Evolutionary conservation across 2,329 filamentous ascomycete species (phyloP).

Genomic region (Ascochyta pisi): DNA sequence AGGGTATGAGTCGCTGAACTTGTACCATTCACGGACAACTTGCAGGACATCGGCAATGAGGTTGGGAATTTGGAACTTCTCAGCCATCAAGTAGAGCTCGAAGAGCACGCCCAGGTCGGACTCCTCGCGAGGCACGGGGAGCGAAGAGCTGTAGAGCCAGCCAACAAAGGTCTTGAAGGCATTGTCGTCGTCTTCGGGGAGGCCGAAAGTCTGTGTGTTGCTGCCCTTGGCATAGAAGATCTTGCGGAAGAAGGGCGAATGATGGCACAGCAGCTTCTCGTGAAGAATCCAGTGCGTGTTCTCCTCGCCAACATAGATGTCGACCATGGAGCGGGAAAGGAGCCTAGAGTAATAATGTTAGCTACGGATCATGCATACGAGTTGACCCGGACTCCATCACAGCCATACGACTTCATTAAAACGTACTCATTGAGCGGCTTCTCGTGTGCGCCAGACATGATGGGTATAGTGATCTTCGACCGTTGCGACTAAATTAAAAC

Average conservation of each 20-base stretch:
- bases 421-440: constrained; percentile 47
- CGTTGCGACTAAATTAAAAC: constrained; percentile 27
- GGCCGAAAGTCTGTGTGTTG: constrained; percentile 52
- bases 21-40: constrained; percentile 59
- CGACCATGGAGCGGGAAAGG: constrained; percentile 61
- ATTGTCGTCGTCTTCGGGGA: constrained; percentile 61
- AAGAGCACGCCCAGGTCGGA: constrained; percentile 59
- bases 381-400: neutral
- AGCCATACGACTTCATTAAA: neutral
- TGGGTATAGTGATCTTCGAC: constrained; percentile 19
- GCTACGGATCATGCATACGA: neutral
- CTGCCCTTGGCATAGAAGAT: constrained; percentile 55
- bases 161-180: constrained; percentile 61
- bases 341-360: constrained; percentile 49
- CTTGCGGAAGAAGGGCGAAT: constrained; percentile 61
- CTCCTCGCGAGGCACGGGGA: constrained; percentile 58
- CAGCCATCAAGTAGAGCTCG: constrained; percentile 62
- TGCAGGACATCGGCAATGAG: constrained; percentile 58
- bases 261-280: constrained; percentile 63
- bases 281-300: constrained; percentile 64
- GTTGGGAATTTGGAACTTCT: constrained; percentile 59
- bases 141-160: constrained; percentile 59
- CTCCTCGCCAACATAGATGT: constrained; percentile 62
- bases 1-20: constrained; percentile 60
- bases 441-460: constrained; percentile 37